Evolutionary conservation across 352 stramenopile species (phyloP).

Genomic region (Aphanomyces invadans): DNA sequence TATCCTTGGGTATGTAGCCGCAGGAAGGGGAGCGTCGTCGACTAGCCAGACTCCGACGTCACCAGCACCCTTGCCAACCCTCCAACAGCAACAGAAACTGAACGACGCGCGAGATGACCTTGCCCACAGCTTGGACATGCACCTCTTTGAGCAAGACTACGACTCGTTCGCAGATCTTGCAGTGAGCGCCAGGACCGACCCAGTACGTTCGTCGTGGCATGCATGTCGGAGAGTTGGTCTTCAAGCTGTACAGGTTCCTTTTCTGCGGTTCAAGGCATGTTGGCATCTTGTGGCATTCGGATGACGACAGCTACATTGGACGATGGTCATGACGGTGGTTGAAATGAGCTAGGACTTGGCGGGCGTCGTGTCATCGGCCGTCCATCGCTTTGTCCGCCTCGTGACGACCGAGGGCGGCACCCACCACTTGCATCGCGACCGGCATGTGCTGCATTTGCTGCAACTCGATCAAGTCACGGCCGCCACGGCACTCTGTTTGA

Average conservation of each 20-base stretch:
- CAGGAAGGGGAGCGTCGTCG: no score
- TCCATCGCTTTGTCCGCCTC: conserved; percentile 45
- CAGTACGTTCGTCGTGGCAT: background rate
- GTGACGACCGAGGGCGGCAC: conserved; percentile 28
- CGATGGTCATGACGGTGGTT: no score
- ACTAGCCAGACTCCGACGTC: no score
- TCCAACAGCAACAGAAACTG: background rate
- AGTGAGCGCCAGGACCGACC: background rate
- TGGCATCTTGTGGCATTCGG: no score
- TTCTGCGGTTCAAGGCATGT: no score
- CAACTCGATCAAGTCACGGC: conserved; percentile 54
- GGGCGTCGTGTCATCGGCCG: background rate
- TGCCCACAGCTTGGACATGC: conserved; percentile 22
- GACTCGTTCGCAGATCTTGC: conserved; percentile 14
- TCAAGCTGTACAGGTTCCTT: no score
- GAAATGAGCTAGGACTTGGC: background rate
- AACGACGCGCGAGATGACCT: conserved; percentile 9
- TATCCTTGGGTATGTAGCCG: no score
- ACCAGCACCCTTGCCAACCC: no score
- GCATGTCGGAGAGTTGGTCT: no score
- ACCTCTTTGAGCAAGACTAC: conserved; percentile 23
- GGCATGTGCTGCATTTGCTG: conserved; percentile 68
- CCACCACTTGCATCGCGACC: conserved; percentile 38
- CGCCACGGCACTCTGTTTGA: conserved; percentile 71
- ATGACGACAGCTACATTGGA: no score